Base-by-base conservation (phyloP, 495 filamentous ascomycete species). In the Barbatosphaeria neglecta region DNA sequence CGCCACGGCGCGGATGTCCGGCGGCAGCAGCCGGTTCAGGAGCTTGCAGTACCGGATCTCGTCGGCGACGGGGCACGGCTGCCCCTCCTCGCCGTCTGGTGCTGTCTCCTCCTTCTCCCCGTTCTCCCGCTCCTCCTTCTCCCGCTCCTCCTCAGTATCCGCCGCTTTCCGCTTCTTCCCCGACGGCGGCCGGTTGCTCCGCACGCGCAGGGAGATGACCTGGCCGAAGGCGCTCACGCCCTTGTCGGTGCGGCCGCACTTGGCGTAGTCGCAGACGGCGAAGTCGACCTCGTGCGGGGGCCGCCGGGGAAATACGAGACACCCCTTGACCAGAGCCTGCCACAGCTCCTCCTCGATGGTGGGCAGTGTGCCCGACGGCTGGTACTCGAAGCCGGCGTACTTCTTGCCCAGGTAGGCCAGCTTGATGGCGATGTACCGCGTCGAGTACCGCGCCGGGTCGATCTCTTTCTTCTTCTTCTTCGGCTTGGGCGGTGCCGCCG, bases 191-290 rank as follows among this genome's bases (percentile, higher is more conserved):
- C 80, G 66, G 45, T 81, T 81, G 65, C 87, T 94, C 54, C 92
- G 77, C 19, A 98, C 78, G 41, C 83, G 68, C 33, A 97, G 63
- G 6, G 76, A 81, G 61, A 97, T 79, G 45, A 98, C 92, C 67
- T 98, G 92, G 4, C 92, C 93, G 70, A 97, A 98, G 6, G 92
- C 88, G 67, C 87, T 95, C 23, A 98, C 92, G 19, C 92, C 92
- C 45, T 76, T 75, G 59, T 98, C 92, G 15, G 92, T 98, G 45
- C 92, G 71, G 1, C 92, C 92, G 55, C 90, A 94, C 60, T 97
- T 98, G 1, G 85, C 86, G 63, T 96, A 98, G 41, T 93, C 83
- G 57, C 75, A 86, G 0, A 80, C 80, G 25, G 84, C 77, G 75
- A 86, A 95, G 58, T 85, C 82, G 31, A 76, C 61, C 38, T 70